These are phyloP conservation scores for Curvularia sp. DNA, from an alignment of 2,329 filamentous ascomycete genomes.

Conservation along the genomic window DNA sequence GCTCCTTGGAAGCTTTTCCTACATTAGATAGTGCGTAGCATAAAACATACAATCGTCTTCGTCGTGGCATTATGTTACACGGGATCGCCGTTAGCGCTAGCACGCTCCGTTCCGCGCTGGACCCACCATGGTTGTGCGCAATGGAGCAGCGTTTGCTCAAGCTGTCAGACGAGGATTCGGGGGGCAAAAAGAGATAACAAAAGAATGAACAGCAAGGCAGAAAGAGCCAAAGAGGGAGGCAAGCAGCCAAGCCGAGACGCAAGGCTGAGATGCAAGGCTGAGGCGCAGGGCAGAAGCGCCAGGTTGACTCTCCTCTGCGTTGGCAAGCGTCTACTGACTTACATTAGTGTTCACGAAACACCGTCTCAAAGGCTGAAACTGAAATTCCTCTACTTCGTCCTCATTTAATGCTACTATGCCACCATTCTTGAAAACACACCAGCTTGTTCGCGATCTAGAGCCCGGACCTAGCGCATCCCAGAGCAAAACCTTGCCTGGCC, in stretches of 20 bases:
- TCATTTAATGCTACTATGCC: neutral
- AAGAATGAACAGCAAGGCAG: neutral
- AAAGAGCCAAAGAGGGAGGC: neutral
- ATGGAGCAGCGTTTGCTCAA: neutral
- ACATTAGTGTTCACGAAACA: neutral
- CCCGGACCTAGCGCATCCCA: neutral
- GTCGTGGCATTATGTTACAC: no score
- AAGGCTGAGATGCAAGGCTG: neutral
- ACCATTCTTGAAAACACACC: slow-evolving; percentile 4
- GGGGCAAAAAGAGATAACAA: neutral
- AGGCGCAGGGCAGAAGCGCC: neutral
- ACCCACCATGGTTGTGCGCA: neutral
- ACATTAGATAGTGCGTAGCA: no score
- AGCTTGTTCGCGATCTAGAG: slow-evolving; percentile 9
- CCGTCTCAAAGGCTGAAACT: neutral
- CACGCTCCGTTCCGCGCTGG: neutral
- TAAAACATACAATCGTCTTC: no score
- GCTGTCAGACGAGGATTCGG: neutral
- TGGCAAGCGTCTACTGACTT: neutral
- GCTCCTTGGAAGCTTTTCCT: no score
- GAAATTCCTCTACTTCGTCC: neutral
- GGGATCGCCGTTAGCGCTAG: slow-evolving; percentile 14
- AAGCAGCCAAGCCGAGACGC: no score
- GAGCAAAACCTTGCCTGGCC: neutral
- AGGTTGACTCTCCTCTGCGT: slow-evolving; percentile 1